Conservation (phyloP, 2,329 filamentous ascomycete species). For the Sclerotinia sclerotiorum region DNA sequence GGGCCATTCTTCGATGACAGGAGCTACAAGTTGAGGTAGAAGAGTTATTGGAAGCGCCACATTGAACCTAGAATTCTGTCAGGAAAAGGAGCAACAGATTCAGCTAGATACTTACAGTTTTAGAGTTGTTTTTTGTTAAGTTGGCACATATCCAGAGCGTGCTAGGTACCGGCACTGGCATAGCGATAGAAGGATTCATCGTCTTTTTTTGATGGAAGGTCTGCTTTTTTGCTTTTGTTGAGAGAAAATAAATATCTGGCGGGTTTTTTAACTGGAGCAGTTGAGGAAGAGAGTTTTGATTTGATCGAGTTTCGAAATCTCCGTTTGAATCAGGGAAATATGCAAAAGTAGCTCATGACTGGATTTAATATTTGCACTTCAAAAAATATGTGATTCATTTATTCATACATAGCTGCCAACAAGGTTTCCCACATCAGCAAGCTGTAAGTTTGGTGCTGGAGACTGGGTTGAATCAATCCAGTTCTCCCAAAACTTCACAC, state of each 20-base stretch:
- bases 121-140: background rate
- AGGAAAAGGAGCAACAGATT: background rate
- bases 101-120: background rate
- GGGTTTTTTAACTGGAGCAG: background rate
- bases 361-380: background rate
- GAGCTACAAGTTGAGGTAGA: background rate
- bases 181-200: background rate
- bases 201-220: background rate
- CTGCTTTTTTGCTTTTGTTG: background rate
- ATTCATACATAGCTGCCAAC: conserved; percentile 14
- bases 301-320: background rate
- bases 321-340: background rate
- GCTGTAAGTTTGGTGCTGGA: conserved; percentile 19
- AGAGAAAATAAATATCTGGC: background rate
- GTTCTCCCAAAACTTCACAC: conserved; percentile 92
- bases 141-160: background rate
- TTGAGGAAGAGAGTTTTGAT: background rate
- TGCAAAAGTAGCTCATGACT: background rate
- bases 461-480: conserved; percentile 32
- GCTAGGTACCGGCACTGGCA: background rate
- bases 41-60: background rate
- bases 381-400: background rate
- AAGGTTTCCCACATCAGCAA: conserved; percentile 21
- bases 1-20: background rate
- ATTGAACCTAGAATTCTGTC: background rate